These are phyloP conservation scores for Lactifluus echinatus DNA, from an alignment of 768 basidiomycete genomes.

Conservation along the genomic window DNA sequence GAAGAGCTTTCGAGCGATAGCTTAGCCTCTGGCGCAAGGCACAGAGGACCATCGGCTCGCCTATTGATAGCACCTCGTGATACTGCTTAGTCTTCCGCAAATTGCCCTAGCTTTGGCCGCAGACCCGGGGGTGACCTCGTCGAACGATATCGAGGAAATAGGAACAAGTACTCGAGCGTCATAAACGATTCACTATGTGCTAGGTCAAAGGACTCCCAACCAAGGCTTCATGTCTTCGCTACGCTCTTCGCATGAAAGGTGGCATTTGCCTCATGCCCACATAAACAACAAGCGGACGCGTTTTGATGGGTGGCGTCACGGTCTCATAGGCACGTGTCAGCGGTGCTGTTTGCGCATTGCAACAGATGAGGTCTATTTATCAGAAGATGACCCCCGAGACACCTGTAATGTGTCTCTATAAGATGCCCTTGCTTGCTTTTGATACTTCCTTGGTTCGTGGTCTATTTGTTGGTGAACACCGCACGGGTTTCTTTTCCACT, in stretches of 20 bases:
- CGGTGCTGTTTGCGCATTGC: slow-evolving; percentile 6
- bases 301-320: slow-evolving; percentile 1
- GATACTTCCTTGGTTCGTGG: background rate
- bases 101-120: too few species aligned
- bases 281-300: background rate
- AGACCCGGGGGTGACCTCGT: background rate
- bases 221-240: background rate
- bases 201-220: background rate
- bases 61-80: background rate
- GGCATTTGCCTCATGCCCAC: background rate
- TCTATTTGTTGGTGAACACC: background rate
- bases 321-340: background rate
- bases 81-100: background rate
- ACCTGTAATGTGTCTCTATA: background rate
- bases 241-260: background rate
- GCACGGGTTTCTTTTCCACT: background rate
- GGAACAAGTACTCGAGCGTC: background rate
- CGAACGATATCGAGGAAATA: too few species aligned
- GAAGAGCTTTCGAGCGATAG: background rate
- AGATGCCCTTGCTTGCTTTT: background rate
- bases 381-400: too few species aligned
- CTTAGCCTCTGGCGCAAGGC: background rate
- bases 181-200: background rate
- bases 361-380: background rate
- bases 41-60: background rate